Evolutionary conservation across 2,329 filamentous ascomycete genomes (phyloP).

Genomic region (Fusarium brachygibbosum): DNA sequence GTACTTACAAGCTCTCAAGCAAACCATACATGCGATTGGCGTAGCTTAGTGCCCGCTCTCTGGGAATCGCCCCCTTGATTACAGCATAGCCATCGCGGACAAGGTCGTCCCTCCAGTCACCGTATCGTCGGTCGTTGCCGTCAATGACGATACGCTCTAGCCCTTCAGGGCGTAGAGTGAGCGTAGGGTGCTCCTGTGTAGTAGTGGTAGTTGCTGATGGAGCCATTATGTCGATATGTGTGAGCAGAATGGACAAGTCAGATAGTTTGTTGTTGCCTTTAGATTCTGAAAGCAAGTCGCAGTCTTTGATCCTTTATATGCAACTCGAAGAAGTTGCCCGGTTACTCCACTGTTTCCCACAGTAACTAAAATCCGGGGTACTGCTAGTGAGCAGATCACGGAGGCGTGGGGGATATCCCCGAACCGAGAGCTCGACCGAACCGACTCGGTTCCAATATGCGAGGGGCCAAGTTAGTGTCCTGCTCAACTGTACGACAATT

Average conservation of each 20-base stretch:
- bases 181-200: conserved; percentile 32
- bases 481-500: no score
- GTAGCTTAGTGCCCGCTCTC: conserved; percentile 42
- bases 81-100: conserved; percentile 43
- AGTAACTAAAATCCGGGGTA: conserved; percentile 22
- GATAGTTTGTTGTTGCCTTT: neutral
- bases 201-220: conserved; percentile 24
- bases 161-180: conserved; percentile 43
- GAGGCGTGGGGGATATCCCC: neutral
- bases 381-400: neutral
- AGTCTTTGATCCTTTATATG: conserved; percentile 19
- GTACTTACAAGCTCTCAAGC: conserved; percentile 42
- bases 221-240: conserved; percentile 13
- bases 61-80: conserved; percentile 40
- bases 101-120: conserved; percentile 45
- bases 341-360: neutral
- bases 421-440: conserved; percentile 18
- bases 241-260: neutral
- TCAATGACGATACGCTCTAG: conserved; percentile 42
- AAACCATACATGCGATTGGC: conserved; percentile 45
- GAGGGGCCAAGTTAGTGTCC: neutral
- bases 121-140: conserved; percentile 37
- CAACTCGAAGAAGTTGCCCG: neutral
- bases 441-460: neutral
- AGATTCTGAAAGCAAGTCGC: neutral